These are phyloP conservation scores for Coprinopsis strossmayeri DNA, from an alignment of 768 basidiomycete species.

Conservation along the genomic window DNA sequence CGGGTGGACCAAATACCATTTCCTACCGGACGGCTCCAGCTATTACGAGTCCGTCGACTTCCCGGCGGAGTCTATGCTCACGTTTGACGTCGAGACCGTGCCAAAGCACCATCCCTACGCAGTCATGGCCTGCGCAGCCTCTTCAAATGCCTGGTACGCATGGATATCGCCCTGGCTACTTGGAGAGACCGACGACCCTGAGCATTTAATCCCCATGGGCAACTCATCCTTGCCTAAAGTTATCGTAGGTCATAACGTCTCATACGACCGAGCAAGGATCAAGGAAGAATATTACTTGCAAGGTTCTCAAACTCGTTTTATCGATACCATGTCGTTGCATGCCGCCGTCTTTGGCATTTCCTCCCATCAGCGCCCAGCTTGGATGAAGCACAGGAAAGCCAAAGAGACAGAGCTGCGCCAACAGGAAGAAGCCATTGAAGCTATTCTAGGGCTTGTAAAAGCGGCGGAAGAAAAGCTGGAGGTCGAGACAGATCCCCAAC, in stretches of 20 bases:
- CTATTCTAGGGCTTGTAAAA: slow-evolving; percentile 35
- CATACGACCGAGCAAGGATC: slow-evolving; percentile 84
- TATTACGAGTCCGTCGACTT: slow-evolving; percentile 66
- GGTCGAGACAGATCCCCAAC: slow-evolving; percentile 39
- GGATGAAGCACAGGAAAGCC: slow-evolving; percentile 79
- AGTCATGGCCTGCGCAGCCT: slow-evolving; percentile 84
- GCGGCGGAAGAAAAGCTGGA: slow-evolving; percentile 42
- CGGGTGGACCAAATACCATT: slow-evolving; percentile 88
- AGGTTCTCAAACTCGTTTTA: slow-evolving; percentile 67
- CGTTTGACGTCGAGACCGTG: slow-evolving; percentile 94
- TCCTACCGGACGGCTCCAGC: slow-evolving; percentile 67
- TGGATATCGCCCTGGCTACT: slow-evolving; percentile 97
- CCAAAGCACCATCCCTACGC: slow-evolving; percentile 76
- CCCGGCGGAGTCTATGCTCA: slow-evolving; percentile 68
- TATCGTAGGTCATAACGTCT: slow-evolving; percentile 91
- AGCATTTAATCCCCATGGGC: slow-evolving; percentile 76
- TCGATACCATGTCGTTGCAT: slow-evolving; percentile 95
- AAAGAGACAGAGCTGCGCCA: slow-evolving; percentile 50
- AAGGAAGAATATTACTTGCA: slow-evolving; percentile 74
- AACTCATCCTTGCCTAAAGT: slow-evolving; percentile 46
- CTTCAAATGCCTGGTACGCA: slow-evolving; percentile 83
- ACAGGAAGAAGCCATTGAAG: slow-evolving; percentile 58
- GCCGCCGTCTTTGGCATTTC: slow-evolving; percentile 93
- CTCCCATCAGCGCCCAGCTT: slow-evolving; percentile 88
- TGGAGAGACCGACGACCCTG: slow-evolving; percentile 41